Evolutionary conservation across 306 rosid genomes (phyloP), one percentile per base, ranked within the genome.

Genomic region (Elaeagnus macrophylla): DNA sequence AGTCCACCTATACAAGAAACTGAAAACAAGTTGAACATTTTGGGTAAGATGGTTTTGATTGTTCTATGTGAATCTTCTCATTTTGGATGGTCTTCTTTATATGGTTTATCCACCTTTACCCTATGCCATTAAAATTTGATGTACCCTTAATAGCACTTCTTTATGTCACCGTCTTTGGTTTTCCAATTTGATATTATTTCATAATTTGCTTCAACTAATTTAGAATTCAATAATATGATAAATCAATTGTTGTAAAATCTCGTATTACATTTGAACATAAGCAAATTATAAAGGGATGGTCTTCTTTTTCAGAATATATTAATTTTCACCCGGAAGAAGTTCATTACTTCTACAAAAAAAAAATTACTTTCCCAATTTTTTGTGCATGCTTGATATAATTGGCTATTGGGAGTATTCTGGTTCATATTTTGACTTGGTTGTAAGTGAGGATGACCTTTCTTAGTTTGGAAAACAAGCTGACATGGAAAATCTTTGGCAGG

Each of bases 41-140:
- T 51, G 53, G 89, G 94, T 82, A 62, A 70, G 88, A 54, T 65
- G 64, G 52, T 67, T 70, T 43, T n/a, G 65, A 61, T 65, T 59
- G 56, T 37, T 69, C 64, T 67, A 39, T 45, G 43, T 16, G 60
- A 20, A 62, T 47, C 43, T 39, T 57, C 54, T 44, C 13, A 9
- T 42, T 7, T 42, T 42, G 13, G 13, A 42, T 9, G 46, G 0
- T 42, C 13, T 42, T 42, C 12, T 13, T 42, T 42, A 42, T 42
- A 0, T 7, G 46, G 10, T 42, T 9, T 7, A 3, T 25, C 32
- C 32, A 25, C 32, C 0, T 25, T 3, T 25, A 25, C 4, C 32
- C 32, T 25, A 25, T 25, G 32, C 32, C 32, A 25, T 25, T 1
- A 25, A 25, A 25, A 2, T 3, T 25, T 25, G 32, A 25, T 25